Base-by-base conservation (phyloP, 495 filamentous ascomycete species). In the Aspergillus nidulans region DNA sequence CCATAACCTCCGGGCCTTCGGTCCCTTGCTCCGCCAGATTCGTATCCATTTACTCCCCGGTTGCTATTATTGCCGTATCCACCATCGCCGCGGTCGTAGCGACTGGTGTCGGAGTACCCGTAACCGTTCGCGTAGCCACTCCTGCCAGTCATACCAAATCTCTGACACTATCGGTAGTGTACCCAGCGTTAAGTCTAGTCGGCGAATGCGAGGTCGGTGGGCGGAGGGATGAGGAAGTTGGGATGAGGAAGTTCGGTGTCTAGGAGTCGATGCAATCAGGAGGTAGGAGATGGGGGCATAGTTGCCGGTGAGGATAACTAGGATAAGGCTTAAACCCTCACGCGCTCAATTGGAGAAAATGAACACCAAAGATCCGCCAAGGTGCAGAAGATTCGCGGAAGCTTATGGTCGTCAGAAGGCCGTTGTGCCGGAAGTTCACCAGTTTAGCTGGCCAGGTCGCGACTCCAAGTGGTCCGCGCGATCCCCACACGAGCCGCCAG, bases 1-100 rank as follows among this genome's bases (percentile, higher is more conserved):
- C 75, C 75, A 40, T 77, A 77, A 13, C 75, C 75, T 43, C 75
- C 75, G 2, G 73, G 69, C 25, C 75, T 70, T 52, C 60, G 68
- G 16, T 69, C 68, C 49, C 64, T 59, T 53, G 53, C 57, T 34
- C 61, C 63, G 40, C 60, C 61, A 16, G 53, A 49, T 47, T 68
- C 71, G 42, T 72, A 71, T 16, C 69, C 67, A 47, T 73, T 73
- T 43, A 64, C 63, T 16, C 63, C 69, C 40, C 69, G 56, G 55
- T 58, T 63, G 49, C 51, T 63, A 18, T 60, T 65, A n/a, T 58
- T 66, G 50, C 67, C 64, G 49, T 75, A 73, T 46, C 67, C 64
- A 28, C 66, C 69, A 56, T 75, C 69, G n/a, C 62, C 59, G 48
- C 61, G 59, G 38, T 73, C 73, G 58, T 76, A 69, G 32, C 70